phyloP scores from a whole-genome alignment of 2,329 filamentous ascomycete genomes.

The Fonsecaea monophora region DNA sequence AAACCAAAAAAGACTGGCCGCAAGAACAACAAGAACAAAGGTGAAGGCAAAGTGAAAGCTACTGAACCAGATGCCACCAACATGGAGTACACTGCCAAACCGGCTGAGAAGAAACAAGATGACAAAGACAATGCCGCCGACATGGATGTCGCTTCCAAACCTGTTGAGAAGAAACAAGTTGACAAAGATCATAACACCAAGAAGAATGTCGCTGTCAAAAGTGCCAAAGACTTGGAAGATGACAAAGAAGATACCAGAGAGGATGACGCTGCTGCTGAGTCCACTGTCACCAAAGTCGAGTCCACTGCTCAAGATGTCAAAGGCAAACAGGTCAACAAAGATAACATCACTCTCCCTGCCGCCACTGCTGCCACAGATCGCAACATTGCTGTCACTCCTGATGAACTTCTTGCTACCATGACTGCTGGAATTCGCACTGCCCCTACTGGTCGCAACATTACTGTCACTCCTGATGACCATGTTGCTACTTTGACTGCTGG shows the following conservation, averaged over 20 bases:
- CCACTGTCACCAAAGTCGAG: background rate
- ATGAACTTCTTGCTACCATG: background rate
- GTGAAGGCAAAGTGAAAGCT: slow-evolving; percentile 4
- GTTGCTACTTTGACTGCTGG: background rate
- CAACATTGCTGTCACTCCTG: background rate
- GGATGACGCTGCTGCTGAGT: background rate
- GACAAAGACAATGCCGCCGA: background rate
- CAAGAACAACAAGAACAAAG: background rate
- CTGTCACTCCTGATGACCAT: background rate
- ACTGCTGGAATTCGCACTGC: background rate
- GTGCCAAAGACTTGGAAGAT: background rate
- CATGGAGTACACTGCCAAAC: background rate
- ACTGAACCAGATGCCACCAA: background rate
- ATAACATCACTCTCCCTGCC: background rate
- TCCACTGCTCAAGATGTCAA: background rate
- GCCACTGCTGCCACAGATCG: background rate
- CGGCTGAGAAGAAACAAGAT: background rate
- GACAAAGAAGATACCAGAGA: background rate
- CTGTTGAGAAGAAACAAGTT: background rate
- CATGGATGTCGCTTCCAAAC: background rate
- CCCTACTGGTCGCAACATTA: background rate
- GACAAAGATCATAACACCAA: background rate
- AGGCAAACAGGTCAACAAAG: background rate
- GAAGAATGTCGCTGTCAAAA: background rate
- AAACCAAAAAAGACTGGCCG: background rate